Conservation (phyloP, 306 rosid genomes). For the Vachellia pachyceras region DNA sequence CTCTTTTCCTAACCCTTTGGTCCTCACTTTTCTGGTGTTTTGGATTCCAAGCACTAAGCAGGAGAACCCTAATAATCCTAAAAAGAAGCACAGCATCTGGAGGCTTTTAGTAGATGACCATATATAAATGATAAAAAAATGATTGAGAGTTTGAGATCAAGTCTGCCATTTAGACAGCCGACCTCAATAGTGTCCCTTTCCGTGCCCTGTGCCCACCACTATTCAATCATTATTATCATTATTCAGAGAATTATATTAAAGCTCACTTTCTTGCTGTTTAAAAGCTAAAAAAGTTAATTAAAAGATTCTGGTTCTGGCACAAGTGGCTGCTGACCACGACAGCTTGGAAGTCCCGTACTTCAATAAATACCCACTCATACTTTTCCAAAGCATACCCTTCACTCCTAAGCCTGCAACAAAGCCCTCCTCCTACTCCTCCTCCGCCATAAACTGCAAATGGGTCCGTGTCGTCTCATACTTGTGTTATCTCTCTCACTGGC, state of each 20-base stretch:
- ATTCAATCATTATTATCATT: conserved; percentile 32
- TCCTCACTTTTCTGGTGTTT: conserved; percentile 34
- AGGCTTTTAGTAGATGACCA: conserved; percentile 7
- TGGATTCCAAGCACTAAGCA: neutral
- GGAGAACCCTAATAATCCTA: neutral
- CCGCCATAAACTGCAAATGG: conserved; percentile 45
- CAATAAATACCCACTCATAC: conserved; percentile 12
- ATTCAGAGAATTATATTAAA: conserved; percentile 18
- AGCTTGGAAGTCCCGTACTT: neutral
- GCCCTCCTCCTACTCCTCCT: neutral
- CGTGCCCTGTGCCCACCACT: conserved; percentile 32
- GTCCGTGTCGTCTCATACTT: conserved; percentile 41
- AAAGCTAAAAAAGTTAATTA: conserved; percentile 12
- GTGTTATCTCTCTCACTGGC: conserved; percentile 48
- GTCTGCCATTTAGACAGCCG: conserved; percentile 18
- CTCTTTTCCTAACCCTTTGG: conserved; percentile 31
- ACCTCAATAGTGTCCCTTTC: conserved; percentile 43
- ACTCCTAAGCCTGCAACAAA: conserved; percentile 2
- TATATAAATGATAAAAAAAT: neutral
- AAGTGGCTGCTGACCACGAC: conserved; percentile 54
- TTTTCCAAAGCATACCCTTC: conserved; percentile 39
- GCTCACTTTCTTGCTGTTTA: conserved; percentile 35
- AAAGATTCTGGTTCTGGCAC: conserved; percentile 39
- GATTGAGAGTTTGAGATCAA: neutral
- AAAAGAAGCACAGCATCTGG: conserved; percentile 23